Percentiles rank a stretch among this genome's conserved stretches.
Evolutionary conservation across 2,329 filamentous ascomycete species (phyloP).

Genomic region (Beauveria varroae): DNA sequence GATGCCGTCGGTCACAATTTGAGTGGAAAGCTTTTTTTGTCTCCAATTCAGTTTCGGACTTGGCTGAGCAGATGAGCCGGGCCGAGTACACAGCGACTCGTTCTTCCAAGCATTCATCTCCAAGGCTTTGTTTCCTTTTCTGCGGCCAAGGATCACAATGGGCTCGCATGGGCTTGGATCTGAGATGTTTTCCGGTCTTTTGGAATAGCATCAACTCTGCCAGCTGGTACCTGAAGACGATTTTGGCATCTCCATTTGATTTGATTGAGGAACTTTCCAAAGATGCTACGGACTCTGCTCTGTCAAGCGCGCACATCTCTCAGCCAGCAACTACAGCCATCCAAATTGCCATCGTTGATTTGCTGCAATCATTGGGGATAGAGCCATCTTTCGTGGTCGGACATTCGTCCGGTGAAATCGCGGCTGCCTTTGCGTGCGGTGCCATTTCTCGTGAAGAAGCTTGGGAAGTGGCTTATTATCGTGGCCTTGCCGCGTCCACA

Average conservation of each 20-base stretch:
- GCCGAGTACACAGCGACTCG: constrained; percentile 17
- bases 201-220: constrained; percentile 29
- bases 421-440: constrained; percentile 34
- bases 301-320: constrained; percentile 29
- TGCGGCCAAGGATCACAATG: constrained; percentile 37
- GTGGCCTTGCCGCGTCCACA: constrained; percentile 28
- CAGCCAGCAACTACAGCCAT: constrained; percentile 36
- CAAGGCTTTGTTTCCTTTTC: constrained; percentile 34
- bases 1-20: constrained; percentile 35
- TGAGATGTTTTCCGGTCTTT: constrained; percentile 35
- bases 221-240: constrained; percentile 21
- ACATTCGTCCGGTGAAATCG: constrained; percentile 41
- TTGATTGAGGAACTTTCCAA: constrained; percentile 30
- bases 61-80: constrained; percentile 22
- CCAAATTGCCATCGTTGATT: constrained; percentile 35
- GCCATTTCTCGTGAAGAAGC: constrained; percentile 29
- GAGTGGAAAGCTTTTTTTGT: constrained; percentile 35
- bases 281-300: constrained; percentile 17
- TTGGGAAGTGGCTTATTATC: constrained; percentile 35
- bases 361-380: constrained; percentile 27
- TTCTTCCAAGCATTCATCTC: constrained; percentile 19
- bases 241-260: constrained; percentile 25
- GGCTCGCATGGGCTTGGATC: constrained; percentile 34
- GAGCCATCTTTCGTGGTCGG: constrained; percentile 30
- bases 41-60: constrained; percentile 26